Percentiles rank a stretch among this genome's conserved stretches.
phyloP scores from a whole-genome alignment of 768 basidiomycete genomes.

The Tricholomella constricta region DNA sequence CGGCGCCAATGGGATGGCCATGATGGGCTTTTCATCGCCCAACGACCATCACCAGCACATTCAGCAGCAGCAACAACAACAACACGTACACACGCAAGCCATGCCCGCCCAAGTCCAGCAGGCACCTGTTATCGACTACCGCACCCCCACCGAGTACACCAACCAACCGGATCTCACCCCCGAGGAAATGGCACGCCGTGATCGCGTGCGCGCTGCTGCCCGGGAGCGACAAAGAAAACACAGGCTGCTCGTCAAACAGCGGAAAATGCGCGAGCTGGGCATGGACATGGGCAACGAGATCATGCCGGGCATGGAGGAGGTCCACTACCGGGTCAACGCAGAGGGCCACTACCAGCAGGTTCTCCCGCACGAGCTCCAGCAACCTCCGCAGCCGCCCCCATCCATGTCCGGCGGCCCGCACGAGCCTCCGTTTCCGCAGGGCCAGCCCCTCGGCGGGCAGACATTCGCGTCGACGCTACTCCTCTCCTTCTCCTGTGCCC shows the following conservation, averaged over 20 bases:
- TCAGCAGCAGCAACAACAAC: slow-evolving; percentile 26
- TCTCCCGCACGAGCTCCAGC: slow-evolving; percentile 43
- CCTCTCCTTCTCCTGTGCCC: slow-evolving; percentile 74
- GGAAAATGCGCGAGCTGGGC: slow-evolving; percentile 82
- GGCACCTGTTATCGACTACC: slow-evolving; percentile 18
- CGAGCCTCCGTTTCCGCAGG: slow-evolving; percentile 68
- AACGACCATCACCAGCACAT: slow-evolving; percentile 26
- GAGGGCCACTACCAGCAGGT: slow-evolving; percentile 49
- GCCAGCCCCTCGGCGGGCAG: slow-evolving; percentile 62
- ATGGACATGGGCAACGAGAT: slow-evolving; percentile 80
- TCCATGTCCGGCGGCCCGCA: slow-evolving; percentile 31
- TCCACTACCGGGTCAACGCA: slow-evolving; percentile 60
- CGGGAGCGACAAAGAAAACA: slow-evolving; percentile 84
- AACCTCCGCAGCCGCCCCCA: slow-evolving; percentile 41
- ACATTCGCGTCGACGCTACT: slow-evolving; percentile 80
- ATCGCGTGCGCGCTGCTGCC: slow-evolving; percentile 74
- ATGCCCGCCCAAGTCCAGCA: slow-evolving; percentile 17
- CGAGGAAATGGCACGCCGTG: slow-evolving; percentile 68
- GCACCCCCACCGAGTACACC: slow-evolving; percentile 16
- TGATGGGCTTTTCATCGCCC: slow-evolving; percentile 41
- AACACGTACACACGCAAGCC: slow-evolving; percentile 19
- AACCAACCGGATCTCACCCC: slow-evolving; percentile 43
- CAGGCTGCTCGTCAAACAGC: slow-evolving; percentile 73
- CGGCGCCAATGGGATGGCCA: slow-evolving; percentile 38
- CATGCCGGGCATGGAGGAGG: slow-evolving; percentile 62